phyloP scores from a whole-genome alignment of 2,329 filamentous ascomycete species.

The Nectriaceae sp. region DNA sequence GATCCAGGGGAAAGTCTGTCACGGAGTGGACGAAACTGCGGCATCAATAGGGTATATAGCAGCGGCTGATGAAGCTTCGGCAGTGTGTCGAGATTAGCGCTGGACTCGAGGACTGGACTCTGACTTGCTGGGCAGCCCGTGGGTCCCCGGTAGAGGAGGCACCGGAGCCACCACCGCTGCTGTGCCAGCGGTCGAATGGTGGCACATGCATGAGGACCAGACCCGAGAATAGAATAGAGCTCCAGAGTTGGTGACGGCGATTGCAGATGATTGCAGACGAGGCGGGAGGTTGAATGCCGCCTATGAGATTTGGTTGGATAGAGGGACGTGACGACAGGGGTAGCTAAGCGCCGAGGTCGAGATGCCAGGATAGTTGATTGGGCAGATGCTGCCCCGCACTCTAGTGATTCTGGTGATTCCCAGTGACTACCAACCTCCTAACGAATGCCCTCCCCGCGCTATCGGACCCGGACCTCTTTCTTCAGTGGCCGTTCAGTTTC shows the following conservation, averaged over 20 bases:
- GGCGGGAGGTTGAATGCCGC: slow-evolving; percentile 21
- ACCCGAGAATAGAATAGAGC: slow-evolving; percentile 39
- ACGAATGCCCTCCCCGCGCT: neutral
- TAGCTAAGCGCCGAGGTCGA: slow-evolving; percentile 40
- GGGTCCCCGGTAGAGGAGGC: slow-evolving; percentile 19
- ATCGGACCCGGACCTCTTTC: neutral
- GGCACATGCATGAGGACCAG: slow-evolving; percentile 40
- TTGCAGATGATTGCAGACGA: slow-evolving; percentile 28
- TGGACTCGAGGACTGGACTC: slow-evolving; percentile 36
- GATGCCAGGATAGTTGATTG: slow-evolving; percentile 18
- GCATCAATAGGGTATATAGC: slow-evolving; percentile 58
- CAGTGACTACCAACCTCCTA: too few species aligned
- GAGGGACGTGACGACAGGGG: slow-evolving; percentile 31
- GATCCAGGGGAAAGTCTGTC: slow-evolving; percentile 48
- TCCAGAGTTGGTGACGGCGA: slow-evolving; percentile 28
- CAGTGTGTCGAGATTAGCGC: slow-evolving; percentile 41
- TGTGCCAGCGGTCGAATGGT: slow-evolving; percentile 30
- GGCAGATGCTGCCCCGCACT: neutral
- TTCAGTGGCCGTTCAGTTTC: neutral
- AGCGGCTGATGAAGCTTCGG: slow-evolving; percentile 48
- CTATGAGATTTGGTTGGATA: slow-evolving; percentile 43
- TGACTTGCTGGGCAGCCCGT: slow-evolving; percentile 40
- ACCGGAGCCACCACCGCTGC: slow-evolving; percentile 18
- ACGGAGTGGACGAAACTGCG: slow-evolving; percentile 44
- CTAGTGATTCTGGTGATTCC: neutral